A percentile compares a stretch with the other conserved stretches of the same genome.
Evolutionary conservation across 176 grass and related monocot genomes (phyloP).

Genomic region (Oryza longistaminata): DNA sequence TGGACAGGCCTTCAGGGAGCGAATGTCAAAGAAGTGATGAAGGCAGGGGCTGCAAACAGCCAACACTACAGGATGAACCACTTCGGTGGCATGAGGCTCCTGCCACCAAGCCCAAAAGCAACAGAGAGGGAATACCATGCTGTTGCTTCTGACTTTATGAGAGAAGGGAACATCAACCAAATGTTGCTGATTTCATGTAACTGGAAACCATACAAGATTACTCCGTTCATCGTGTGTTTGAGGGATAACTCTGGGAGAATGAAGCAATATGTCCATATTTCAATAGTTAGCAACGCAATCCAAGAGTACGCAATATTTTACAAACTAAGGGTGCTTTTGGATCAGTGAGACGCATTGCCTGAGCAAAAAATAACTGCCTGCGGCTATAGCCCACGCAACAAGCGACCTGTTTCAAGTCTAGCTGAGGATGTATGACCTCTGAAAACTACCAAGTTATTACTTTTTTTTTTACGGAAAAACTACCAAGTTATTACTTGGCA

Average conservation of each 20-base stretch:
- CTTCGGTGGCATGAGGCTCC: neutral
- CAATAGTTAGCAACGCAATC: neutral
- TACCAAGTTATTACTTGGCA: conserved; percentile 1
- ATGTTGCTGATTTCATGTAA: too few species aligned
- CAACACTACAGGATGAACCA: neutral
- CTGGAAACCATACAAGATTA: too few species aligned
- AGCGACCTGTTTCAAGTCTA: neutral
- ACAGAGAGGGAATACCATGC: neutral
- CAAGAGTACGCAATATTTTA: neutral
- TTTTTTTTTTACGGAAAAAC: too few species aligned
- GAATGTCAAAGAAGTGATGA: neutral
- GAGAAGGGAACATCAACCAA: too few species aligned
- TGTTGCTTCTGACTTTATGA: neutral
- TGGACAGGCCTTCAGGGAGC: neutral
- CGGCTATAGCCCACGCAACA: neutral
- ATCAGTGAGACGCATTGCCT: neutral
- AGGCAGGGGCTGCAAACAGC: neutral
- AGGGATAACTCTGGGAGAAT: neutral
- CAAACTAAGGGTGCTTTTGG: neutral
- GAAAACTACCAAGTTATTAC: neutral
- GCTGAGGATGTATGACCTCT: neutral
- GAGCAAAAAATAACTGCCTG: neutral
- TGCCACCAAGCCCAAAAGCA: neutral
- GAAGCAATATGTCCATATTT: neutral
- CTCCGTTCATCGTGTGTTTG: neutral